These are phyloP conservation scores for Neurospora sp. DNA, from an alignment of 495 filamentous ascomycete species.

Conservation along the genomic window DNA sequence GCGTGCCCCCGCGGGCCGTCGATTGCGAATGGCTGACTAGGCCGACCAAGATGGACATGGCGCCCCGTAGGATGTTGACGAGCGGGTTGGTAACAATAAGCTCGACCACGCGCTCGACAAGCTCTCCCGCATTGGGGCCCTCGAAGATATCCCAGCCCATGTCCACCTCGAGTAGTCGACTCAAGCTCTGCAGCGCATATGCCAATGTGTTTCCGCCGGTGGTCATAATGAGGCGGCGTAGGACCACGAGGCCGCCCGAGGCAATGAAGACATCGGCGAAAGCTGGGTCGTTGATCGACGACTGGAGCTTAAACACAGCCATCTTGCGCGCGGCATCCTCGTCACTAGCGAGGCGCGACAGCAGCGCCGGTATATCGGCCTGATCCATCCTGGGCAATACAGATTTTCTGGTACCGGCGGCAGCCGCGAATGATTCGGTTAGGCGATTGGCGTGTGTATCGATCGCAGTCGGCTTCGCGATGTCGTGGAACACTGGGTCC, in stretches of 20 bases:
- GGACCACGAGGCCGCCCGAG: constrained; percentile 69
- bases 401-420: not conserved
- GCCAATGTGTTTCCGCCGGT: constrained; percentile 89
- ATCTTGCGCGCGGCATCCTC: constrained; percentile 93
- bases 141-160: constrained; percentile 88
- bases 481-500: not conserved
- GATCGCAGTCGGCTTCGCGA: not conserved
- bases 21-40: constrained; percentile 78
- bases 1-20: constrained; percentile 19
- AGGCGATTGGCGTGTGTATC: not conserved
- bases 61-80: constrained; percentile 92
- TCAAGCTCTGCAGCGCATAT: constrained; percentile 83
- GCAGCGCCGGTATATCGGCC: constrained; percentile 45
- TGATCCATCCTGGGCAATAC: constrained; percentile 31
- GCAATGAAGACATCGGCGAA: constrained; percentile 95
- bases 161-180: constrained; percentile 81
- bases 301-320: constrained; percentile 96
- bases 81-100: constrained; percentile 91
- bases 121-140: constrained; percentile 34
- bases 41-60: constrained; percentile 91
- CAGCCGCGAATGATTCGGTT: not conserved
- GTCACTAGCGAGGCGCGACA: constrained; percentile 45
- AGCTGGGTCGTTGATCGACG: constrained; percentile 85
- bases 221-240: constrained; percentile 72
- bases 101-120: constrained; percentile 71